Base-by-base conservation (phyloP, 345 rosid genomes). In the Gossypium thurberi region DNA sequence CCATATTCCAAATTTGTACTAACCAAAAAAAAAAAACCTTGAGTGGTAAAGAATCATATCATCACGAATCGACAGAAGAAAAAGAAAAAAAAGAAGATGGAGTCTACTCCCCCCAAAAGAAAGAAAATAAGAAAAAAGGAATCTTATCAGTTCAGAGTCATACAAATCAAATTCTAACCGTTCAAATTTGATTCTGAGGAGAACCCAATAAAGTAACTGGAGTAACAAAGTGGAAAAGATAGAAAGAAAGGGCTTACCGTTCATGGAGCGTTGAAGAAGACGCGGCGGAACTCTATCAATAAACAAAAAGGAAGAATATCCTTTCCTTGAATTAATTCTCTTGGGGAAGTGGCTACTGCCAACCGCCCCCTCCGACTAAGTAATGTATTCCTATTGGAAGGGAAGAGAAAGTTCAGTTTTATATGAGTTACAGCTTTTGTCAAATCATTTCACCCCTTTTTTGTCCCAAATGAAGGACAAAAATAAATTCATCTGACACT, bases 221-320 rank as follows among this genome's bases (percentile, higher is more conserved):
- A 3, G 13, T 33, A 43, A 62, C 4, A 43, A 18, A 55, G 64
- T 3, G 60, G 8, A 63, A 25, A 43, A 61, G 40, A 33, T 33
- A 58, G 42, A 74, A 46, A 57, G 47, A 52, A 5, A 61, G 42
- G 14, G 40, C 37, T 44, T 8, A 78, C 81, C 77, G 11, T 70
- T 44, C 75, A 78, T 74, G 70, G 12, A 61, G 67, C 20, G 42
- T 12, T 57, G 42, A 26, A 69, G 72, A 69, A 17, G 72, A 17
- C 1, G 37, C 65, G 0, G 53, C 3, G 55, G 10, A 37, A 47
- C 13, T 47, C 42, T 12, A 14, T 13, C 42, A 43, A 58, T 14
- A 40, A 50, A 48, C 9, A 2, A 15, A 47, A 65, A 44, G 2
- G 53, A 65, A 46, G 53, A 65, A 67, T 10, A 69, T 69, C 21